These are phyloP conservation scores for Takashimella tepidaria DNA, from an alignment of 1,284 basidiomycete genomes.

Conservation along the genomic window DNA sequence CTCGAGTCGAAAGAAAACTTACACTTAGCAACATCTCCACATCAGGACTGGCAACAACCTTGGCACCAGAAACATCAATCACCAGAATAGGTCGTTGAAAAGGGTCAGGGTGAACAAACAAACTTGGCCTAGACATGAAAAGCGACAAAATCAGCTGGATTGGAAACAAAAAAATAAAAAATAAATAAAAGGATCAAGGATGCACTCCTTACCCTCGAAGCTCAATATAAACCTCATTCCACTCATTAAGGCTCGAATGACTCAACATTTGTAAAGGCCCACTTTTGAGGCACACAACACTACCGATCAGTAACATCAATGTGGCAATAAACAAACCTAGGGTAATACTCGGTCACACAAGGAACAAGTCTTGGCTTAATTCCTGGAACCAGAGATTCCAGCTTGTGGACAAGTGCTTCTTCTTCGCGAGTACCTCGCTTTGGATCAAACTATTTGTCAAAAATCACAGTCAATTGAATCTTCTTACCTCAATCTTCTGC, in stretches of 20 bases:
- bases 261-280: constrained; percentile 73
- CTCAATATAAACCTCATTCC: constrained; percentile 82
- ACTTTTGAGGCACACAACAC: constrained; percentile 56
- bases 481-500: constrained; percentile 63
- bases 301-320: not conserved
- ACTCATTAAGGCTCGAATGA: constrained; percentile 70
- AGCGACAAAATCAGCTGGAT: too few species aligned
- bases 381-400: constrained; percentile 52
- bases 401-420: constrained; percentile 48
- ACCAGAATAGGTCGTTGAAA: constrained; percentile 76
- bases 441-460: constrained; percentile 45
- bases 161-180: too few species aligned
- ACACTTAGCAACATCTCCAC: constrained; percentile 82
- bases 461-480: not conserved
- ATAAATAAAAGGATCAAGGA: too few species aligned
- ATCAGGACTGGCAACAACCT: constrained; percentile 77
- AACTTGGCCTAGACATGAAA: constrained; percentile 72
- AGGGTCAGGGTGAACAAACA: constrained; percentile 76
- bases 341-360: constrained; percentile 44
- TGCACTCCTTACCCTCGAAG: constrained; percentile 62
- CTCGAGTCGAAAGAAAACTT: constrained; percentile 48
- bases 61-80: constrained; percentile 77
- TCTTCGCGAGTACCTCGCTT: constrained; percentile 49
- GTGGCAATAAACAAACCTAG: not conserved
- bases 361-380: constrained; percentile 41